These are phyloP conservation scores for Suhomyces choctaworum DNA, from an alignment of 1,139 yeast genomes.

Conservation along the genomic window DNA sequence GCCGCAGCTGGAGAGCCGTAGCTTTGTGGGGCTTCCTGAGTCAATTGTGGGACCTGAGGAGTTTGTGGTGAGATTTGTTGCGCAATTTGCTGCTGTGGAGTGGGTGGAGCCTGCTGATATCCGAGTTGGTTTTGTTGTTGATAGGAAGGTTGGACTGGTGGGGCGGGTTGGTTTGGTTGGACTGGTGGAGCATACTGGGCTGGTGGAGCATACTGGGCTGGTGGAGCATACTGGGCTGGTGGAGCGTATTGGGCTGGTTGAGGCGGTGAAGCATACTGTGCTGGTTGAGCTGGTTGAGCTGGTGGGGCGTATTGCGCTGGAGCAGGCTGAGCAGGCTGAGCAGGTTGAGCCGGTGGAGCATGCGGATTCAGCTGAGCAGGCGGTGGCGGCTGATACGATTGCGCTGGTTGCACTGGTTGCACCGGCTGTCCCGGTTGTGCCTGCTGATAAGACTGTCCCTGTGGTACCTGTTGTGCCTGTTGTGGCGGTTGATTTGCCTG, in stretches of 20 bases:
- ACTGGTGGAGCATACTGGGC: too few species aligned
- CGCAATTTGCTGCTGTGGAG: too few species aligned
- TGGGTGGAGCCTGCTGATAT: too few species aligned
- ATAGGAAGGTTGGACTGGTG: slow-evolving; percentile 1
- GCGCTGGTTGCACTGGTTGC: slow-evolving; percentile 9
- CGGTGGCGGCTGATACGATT: slow-evolving; percentile 13
- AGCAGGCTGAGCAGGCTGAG: slow-evolving; percentile 1
- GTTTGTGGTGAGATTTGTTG: slow-evolving; percentile 1
- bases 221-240: slow-evolving; percentile 2
- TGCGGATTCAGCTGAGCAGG: too few species aligned
- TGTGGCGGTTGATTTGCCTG: slow-evolving; percentile 4
- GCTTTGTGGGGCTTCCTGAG: too few species aligned
- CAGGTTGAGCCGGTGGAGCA: slow-evolving; percentile 1
- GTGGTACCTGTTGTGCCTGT: slow-evolving; percentile 13
- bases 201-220: too few species aligned
- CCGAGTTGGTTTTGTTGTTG: slow-evolving; percentile 3
- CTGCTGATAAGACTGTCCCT: slow-evolving; percentile 2
- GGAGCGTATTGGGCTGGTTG: slow-evolving; percentile 7
- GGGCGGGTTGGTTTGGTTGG: too few species aligned
- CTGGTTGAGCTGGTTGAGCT: slow-evolving; percentile 1
- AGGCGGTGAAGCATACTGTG: not conserved
- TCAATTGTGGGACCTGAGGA: too few species aligned
- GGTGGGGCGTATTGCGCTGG: not conserved
- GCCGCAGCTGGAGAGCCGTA: too few species aligned
- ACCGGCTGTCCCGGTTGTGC: slow-evolving; percentile 6